phyloP scores from a whole-genome alignment of 1,284 basidiomycete genomes.

The Athelia psychrophila region DNA sequence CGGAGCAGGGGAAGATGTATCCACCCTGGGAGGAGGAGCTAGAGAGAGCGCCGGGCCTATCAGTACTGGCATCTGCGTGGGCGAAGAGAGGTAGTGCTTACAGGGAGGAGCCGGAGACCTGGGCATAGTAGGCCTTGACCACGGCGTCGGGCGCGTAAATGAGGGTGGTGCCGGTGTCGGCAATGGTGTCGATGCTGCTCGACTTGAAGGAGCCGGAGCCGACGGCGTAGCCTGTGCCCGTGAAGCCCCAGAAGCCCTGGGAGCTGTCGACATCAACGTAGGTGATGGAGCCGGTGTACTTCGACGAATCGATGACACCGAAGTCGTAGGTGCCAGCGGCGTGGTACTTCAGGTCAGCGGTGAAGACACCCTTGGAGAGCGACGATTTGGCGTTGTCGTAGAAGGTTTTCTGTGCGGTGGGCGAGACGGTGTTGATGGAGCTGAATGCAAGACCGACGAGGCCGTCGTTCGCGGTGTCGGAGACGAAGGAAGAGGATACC shows the following conservation, averaged over 20 bases:
- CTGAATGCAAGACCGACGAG: conserved; percentile 32
- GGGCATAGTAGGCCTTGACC: conserved; percentile 26
- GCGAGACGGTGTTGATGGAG: conserved; percentile 32
- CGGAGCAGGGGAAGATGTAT: neutral
- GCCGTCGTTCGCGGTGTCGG: conserved; percentile 30
- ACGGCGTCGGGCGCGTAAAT: conserved; percentile 27
- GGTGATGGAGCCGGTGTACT: conserved; percentile 1
- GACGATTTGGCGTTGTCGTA: conserved; percentile 26
- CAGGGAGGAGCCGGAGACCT: conserved; percentile 12
- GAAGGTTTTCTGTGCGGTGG: conserved; percentile 29
- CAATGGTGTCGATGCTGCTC: neutral
- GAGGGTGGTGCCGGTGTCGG: conserved; percentile 29
- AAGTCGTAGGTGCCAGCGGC: neutral
- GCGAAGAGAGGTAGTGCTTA: neutral
- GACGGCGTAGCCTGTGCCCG: neutral
- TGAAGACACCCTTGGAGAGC: conserved; percentile 28
- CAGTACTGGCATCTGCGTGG: neutral
- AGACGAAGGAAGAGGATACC: conserved; percentile 31
- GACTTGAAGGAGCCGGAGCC: neutral
- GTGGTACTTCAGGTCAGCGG: neutral
- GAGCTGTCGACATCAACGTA: neutral
- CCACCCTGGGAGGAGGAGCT: neutral
- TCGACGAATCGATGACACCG: neutral
- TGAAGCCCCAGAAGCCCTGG: neutral
- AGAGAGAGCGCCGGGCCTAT: neutral